Evolutionary conservation across 2,329 filamentous ascomycete genomes (phyloP), one percentile per base, ranked within the genome.

Genomic region (Colletotrichum viniferum): DNA sequence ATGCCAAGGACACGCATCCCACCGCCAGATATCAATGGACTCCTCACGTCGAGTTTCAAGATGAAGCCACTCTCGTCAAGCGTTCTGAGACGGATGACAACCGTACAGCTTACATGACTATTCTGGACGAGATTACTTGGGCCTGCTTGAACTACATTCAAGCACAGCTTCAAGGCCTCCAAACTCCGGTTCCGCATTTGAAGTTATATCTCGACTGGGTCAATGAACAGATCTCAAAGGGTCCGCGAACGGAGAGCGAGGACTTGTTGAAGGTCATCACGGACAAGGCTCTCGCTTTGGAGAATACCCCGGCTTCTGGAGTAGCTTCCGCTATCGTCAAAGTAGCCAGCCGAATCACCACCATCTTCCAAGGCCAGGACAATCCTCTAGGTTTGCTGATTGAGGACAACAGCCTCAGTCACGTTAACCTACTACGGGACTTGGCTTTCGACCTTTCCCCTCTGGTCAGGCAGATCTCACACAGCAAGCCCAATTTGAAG

Each of bases 351-450:
- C 76, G 76, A 6, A 77, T 77, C 18, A 78, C 77, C 70, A 76
- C 73, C n/a, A 76, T 83, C 24, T 78, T 81, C 60, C 77, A 74
- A 2, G 82, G 81, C 12, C 30, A 77, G 34, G 71, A 64, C 4
- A 79, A 82, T 28, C 78, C 80, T 14, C 77, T 82, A 6, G 79
- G 84, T 16, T 55, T 83, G 4, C 79, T 85, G 9, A 79, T 82
- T 63, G 77, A 80, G 21, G 82, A 78, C 28, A 80, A 81, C 36
- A 72, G 81, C 7, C 77, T 85, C 18, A 62, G 60, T 21, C 32
- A 61, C 18, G 56, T 62, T 13, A 43, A 70, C 67, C 4, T 10
- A 21, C 56, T 43, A 4, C 21, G 30, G 21, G 36, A 70, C 34
- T 26, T 56, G n/a, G 32, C 21, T n/a, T 64, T 21, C n/a, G 62